Percentiles rank a stretch among this genome's conserved stretches.
phyloP scores from a whole-genome alignment of 2,329 filamentous ascomycete species.

The Paecilomyces dactylethromorphus region DNA sequence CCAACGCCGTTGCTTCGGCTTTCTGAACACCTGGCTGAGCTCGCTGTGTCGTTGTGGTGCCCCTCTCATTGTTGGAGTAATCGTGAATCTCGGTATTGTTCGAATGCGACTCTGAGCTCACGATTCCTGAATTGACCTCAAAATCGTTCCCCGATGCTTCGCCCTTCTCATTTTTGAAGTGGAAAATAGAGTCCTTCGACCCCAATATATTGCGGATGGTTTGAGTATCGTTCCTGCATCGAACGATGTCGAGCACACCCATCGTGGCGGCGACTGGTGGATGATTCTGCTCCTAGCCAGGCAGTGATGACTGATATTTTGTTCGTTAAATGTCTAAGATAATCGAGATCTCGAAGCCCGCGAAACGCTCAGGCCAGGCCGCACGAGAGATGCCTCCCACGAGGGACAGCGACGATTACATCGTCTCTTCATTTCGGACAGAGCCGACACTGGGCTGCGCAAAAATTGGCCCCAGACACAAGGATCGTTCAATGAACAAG shows the following conservation, averaged over 20 bases:
- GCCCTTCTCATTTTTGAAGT: neutral
- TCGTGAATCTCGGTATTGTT: neutral
- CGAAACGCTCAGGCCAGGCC: neutral
- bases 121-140: neutral
- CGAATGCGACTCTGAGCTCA: neutral
- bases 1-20: slow-evolving; percentile 36
- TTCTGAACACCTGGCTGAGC: slow-evolving; percentile 27
- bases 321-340: neutral
- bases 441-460: neutral
- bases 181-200: neutral
- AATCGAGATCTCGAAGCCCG: neutral
- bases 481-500: neutral
- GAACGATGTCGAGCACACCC: neutral
- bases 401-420: neutral
- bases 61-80: neutral
- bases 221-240: neutral
- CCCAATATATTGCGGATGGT: neutral
- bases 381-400: neutral
- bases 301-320: neutral
- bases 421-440: neutral
- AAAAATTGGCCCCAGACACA: neutral
- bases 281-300: neutral
- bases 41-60: slow-evolving; percentile 3
- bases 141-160: neutral
- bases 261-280: neutral